These are phyloP conservation scores for Ceratocystiopsis sp. DNA, from an alignment of 2,329 filamentous ascomycete species.

Conservation along the genomic window DNA sequence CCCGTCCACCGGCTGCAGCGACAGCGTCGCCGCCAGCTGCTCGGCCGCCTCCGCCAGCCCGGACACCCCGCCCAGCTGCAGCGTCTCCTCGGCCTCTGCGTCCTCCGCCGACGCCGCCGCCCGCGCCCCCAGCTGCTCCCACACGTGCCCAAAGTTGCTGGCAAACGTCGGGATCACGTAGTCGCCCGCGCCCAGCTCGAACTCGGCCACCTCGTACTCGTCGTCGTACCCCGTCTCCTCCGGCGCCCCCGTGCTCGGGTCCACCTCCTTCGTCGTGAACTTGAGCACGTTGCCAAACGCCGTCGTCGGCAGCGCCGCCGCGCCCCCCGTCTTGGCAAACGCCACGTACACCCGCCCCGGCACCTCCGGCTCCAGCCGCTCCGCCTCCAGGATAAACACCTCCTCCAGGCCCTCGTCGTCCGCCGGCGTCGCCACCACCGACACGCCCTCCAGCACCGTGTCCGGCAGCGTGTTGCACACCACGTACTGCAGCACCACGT, in stretches of 20 bases:
- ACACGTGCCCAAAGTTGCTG: constrained; percentile 87
- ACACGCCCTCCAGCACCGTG: constrained; percentile 79
- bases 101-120: constrained; percentile 75
- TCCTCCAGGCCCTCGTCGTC: constrained; percentile 77
- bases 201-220: constrained; percentile 90
- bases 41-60: constrained; percentile 63
- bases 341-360: constrained; percentile 90
- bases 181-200: constrained; percentile 80
- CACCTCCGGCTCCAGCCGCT: constrained; percentile 66
- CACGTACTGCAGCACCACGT: constrained; percentile 89
- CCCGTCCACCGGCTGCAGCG: constrained; percentile 83
- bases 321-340: constrained; percentile 69
- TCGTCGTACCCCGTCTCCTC: constrained; percentile 91
- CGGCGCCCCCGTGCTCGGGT: constrained; percentile 80
- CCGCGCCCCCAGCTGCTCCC: constrained; percentile 85
- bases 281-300: constrained; percentile 87
- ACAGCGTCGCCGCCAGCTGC: constrained; percentile 70
- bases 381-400: constrained; percentile 82
- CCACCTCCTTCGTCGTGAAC: constrained; percentile 96
- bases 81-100: constrained; percentile 81
- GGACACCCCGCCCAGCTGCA: constrained; percentile 67
- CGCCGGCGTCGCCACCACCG: constrained; percentile 60
- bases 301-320: constrained; percentile 57
- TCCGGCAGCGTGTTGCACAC: constrained; percentile 93
- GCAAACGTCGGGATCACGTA: constrained; percentile 90